phyloP scores from a whole-genome alignment of 352 stramenopile species.

The Phytophthora ohioensis region DNA sequence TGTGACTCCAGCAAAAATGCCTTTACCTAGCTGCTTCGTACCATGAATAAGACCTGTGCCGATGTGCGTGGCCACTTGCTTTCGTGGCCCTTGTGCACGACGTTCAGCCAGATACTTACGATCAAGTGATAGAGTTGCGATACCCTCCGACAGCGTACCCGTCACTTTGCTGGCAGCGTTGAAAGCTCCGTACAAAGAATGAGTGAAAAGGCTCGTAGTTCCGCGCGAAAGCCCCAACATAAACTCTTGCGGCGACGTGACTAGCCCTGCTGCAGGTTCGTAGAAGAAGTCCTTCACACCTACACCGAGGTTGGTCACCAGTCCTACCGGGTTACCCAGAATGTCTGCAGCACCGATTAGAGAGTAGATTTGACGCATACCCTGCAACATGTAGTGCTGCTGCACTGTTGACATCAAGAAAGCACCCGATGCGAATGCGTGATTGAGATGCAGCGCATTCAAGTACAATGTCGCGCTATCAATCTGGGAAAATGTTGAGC shows the following conservation, averaged over 20 bases:
- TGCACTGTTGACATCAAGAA: slow-evolving; percentile 82
- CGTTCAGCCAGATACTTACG: slow-evolving; percentile 88
- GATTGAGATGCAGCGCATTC: slow-evolving; percentile 85
- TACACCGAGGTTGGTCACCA: slow-evolving; percentile 89
- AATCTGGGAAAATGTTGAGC: slow-evolving; percentile 55
- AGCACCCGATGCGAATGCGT: slow-evolving; percentile 75
- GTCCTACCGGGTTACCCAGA: slow-evolving; percentile 90
- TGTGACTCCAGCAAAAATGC: slow-evolving; percentile 90
- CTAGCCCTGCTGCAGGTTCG: slow-evolving; percentile 90
- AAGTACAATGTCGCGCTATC: slow-evolving; percentile 82
- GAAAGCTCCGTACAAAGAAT: slow-evolving; percentile 93
- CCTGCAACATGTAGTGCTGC: slow-evolving; percentile 86
- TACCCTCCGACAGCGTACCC: slow-evolving; percentile 90
- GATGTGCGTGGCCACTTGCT: slow-evolving; percentile 87
- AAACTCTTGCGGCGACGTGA: slow-evolving; percentile 90
- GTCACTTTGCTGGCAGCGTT: slow-evolving; percentile 95
- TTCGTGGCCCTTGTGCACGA: slow-evolving; percentile 71
- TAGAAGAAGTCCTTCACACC: slow-evolving; percentile 96
- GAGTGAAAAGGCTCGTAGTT: slow-evolving; percentile 90
- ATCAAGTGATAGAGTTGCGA: slow-evolving; percentile 92
- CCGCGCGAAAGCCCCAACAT: slow-evolving; percentile 88
- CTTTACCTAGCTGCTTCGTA: slow-evolving; percentile 92
- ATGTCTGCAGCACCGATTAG: slow-evolving; percentile 90
- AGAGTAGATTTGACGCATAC: slow-evolving; percentile 84
- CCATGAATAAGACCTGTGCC: slow-evolving; percentile 87